These are phyloP conservation scores for Venturiaceae sp. DNA, from an alignment of 2,329 filamentous ascomycete genomes.

Conservation along the genomic window DNA sequence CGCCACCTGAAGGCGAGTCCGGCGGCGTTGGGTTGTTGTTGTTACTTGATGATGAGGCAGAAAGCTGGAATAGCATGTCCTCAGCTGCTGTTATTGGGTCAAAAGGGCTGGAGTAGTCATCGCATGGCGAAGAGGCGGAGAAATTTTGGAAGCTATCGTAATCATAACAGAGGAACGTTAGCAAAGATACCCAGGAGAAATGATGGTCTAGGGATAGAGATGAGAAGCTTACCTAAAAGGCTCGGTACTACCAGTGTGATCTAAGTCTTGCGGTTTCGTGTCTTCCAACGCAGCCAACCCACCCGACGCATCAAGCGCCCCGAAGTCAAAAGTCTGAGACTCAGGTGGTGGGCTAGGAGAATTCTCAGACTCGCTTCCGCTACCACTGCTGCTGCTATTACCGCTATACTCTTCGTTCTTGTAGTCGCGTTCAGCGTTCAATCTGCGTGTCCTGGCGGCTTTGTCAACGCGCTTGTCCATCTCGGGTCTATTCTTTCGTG, in stretches of 20 bases:
- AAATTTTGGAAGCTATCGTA: constrained; percentile 5
- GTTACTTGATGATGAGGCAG: background rate
- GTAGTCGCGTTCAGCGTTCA: constrained; percentile 12
- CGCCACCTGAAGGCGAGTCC: constrained; percentile 4
- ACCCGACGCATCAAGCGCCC: constrained; percentile 1
- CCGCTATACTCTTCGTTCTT: background rate
- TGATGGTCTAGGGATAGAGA: background rate
- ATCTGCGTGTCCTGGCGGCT: constrained; percentile 41
- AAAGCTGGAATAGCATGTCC: constrained; percentile 6
- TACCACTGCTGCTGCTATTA: background rate
- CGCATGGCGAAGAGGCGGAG: background rate
- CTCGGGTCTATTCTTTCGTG: constrained; percentile 50
- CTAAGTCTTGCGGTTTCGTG: background rate
- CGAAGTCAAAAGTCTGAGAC: constrained; percentile 2
- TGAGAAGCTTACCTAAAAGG: constrained; percentile 5
- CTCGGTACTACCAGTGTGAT: constrained; percentile 1
- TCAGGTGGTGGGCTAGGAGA: constrained; percentile 1
- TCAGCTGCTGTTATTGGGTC: background rate
- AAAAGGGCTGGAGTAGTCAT: constrained; percentile 5
- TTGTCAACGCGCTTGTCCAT: constrained; percentile 49
- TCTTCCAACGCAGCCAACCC: background rate
- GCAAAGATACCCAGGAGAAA: background rate
- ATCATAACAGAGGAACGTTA: background rate
- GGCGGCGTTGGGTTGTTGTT: constrained; percentile 6
- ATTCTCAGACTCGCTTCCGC: background rate